A percentile compares a stretch with the other conserved stretches of the same genome.
Evolutionary conservation across 2,329 filamentous ascomycete genomes (phyloP).

Genomic region (Alternaria arborescens): DNA sequence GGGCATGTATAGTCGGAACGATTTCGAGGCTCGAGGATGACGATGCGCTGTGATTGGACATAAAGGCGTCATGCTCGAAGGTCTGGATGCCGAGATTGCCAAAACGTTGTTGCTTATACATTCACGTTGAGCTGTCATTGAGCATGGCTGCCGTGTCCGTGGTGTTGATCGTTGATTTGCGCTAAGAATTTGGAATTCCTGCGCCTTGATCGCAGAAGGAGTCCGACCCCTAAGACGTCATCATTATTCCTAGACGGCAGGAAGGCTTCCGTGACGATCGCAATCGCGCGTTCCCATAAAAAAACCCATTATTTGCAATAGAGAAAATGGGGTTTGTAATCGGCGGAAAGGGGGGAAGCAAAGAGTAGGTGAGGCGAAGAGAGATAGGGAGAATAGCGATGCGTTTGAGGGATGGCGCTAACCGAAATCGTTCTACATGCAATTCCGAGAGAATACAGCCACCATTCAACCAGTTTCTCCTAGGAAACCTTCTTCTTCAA

Average conservation of each 20-base stretch:
- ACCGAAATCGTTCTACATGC: background rate
- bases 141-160: background rate
- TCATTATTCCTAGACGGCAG: background rate
- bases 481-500: conserved; percentile 33
- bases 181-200: conserved; percentile 4
- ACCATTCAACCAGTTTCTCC: background rate
- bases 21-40: conserved; percentile 11
- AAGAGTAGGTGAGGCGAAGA: background rate
- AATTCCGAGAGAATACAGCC: background rate
- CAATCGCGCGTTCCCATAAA: background rate
- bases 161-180: background rate
- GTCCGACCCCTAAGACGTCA: conserved; percentile 15
- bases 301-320: background rate
- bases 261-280: conserved; percentile 1
- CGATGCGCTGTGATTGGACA: conserved; percentile 33
- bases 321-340: background rate
- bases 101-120: background rate
- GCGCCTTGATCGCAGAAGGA: conserved; percentile 2
- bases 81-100: too few relatives aligned
- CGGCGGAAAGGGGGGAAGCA: background rate
- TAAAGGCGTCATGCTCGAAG: too few relatives aligned
- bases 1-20: conserved; percentile 10
- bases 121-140: background rate
- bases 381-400: background rate
- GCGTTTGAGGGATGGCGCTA: background rate